Evolutionary conservation across 2,329 filamentous ascomycete genomes (phyloP).

Genomic region (Talaromyces sp.): DNA sequence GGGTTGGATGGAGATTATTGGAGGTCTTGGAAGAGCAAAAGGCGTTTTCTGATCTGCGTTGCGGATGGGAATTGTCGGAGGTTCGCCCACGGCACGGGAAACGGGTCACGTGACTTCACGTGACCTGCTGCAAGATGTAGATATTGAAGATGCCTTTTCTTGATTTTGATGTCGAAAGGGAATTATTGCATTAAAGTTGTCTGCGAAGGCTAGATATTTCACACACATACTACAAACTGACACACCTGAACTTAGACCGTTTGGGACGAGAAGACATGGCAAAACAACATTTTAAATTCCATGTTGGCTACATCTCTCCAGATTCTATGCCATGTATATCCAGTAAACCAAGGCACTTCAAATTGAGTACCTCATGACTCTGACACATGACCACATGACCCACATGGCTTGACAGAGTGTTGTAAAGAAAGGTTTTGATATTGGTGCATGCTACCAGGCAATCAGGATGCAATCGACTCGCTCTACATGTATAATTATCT

Average conservation of each 20-base stretch:
- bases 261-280: neutral
- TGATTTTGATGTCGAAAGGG: neutral
- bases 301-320: neutral
- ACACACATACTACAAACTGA: neutral
- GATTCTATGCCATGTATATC: too few relatives aligned
- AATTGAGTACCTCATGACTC: neutral
- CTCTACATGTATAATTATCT: too few relatives aligned
- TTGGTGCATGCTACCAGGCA: neutral
- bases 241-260: neutral
- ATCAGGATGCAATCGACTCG: neutral
- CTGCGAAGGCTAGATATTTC: neutral
- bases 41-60: constrained; percentile 20
- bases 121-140: constrained; percentile 11
- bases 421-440: neutral
- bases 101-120: constrained; percentile 24
- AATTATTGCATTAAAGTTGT: neutral
- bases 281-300: neutral
- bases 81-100: constrained; percentile 18
- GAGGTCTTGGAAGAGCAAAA: constrained; percentile 13
- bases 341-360: neutral
- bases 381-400: neutral
- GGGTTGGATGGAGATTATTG: constrained; percentile 19
- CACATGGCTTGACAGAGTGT: neutral
- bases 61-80: constrained; percentile 28
- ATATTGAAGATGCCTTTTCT: neutral